phyloP scores from a whole-genome alignment of 495 filamentous ascomycete species.

The Penicillium odoratum region DNA sequence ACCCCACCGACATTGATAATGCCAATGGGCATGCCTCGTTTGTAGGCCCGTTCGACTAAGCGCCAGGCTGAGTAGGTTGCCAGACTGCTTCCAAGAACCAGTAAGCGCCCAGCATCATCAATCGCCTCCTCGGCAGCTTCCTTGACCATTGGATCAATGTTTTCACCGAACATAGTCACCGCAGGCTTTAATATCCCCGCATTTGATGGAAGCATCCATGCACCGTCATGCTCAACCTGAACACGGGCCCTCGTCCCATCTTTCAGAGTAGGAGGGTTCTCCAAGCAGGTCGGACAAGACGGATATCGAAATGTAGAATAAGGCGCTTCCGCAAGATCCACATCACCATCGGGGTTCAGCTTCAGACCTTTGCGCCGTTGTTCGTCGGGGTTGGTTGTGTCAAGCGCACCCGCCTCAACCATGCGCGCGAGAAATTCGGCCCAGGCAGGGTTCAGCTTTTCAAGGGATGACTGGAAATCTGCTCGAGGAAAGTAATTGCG shows the following conservation, averaged over 20 bases:
- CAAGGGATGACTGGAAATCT: conserved; percentile 73
- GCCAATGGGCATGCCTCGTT: conserved; percentile 79
- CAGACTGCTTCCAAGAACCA: conserved; percentile 84
- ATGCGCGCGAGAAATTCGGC: conserved; percentile 70
- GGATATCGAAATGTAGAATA: conserved; percentile 92
- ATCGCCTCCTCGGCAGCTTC: conserved; percentile 75
- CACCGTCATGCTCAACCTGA: conserved; percentile 77
- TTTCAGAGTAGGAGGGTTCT: conserved; percentile 57
- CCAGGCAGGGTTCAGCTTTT: conserved; percentile 84
- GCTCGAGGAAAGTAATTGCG: conserved; percentile 63
- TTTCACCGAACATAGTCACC: conserved; percentile 96
- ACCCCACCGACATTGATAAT: conserved; percentile 83
- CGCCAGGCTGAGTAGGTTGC: conserved; percentile 96
- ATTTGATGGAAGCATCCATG: conserved; percentile 66
- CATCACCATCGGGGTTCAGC: conserved; percentile 92
- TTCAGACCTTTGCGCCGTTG: conserved; percentile 67
- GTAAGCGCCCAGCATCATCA: conserved; percentile 67
- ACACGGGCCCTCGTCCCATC: conserved; percentile 61
- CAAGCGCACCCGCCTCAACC: conserved; percentile 68
- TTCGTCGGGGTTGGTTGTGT: conserved; percentile 74
- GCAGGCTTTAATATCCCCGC: conserved; percentile 86
- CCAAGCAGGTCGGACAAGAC: conserved; percentile 78
- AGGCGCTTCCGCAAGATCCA: conserved; percentile 83
- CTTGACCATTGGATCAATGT: conserved; percentile 67
- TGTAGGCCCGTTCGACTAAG: conserved; percentile 77